These are phyloP conservation scores for Daldinia loculata DNA, from an alignment of 495 filamentous ascomycete genomes.

Conservation along the genomic window DNA sequence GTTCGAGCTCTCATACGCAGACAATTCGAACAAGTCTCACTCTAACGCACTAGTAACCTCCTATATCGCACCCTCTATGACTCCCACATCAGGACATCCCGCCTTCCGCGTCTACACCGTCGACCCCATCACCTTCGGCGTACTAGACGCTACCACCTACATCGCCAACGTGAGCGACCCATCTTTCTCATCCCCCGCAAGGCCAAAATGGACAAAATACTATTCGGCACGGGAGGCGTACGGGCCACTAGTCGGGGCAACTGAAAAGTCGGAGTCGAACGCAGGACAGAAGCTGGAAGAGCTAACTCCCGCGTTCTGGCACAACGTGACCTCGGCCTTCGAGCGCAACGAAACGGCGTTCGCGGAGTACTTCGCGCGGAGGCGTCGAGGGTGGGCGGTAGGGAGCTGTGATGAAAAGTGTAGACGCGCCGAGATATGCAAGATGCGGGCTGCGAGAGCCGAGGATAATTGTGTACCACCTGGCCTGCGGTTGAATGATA, in stretches of 20 bases:
- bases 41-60: constrained; percentile 56
- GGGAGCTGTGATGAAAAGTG: constrained; percentile 39
- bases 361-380: constrained; percentile 40
- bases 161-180: constrained; percentile 59
- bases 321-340: constrained; percentile 60
- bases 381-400: constrained; percentile 41
- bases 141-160: constrained; percentile 63
- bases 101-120: constrained; percentile 66
- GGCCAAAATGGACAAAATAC: constrained; percentile 60
- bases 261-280: neutral
- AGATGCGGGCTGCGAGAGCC: constrained; percentile 44
- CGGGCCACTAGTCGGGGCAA: constrained; percentile 49
- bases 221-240: constrained; percentile 65
- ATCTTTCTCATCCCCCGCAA: constrained; percentile 40
- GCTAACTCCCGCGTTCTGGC: constrained; percentile 66
- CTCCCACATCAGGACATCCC: constrained; percentile 61
- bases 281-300: constrained; percentile 40
- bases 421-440: constrained; percentile 42
- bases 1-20: constrained; percentile 63
- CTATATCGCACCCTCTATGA: constrained; percentile 63
- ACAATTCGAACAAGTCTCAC: constrained; percentile 46
- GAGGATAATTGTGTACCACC: constrained; percentile 47
- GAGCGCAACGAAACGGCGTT: constrained; percentile 31
- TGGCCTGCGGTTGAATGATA: constrained; percentile 9
- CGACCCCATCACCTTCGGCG: constrained; percentile 62